phyloP scores from a whole-genome alignment of 495 filamentous ascomycete species.

The Rostrohypoxylon terebratum region DNA sequence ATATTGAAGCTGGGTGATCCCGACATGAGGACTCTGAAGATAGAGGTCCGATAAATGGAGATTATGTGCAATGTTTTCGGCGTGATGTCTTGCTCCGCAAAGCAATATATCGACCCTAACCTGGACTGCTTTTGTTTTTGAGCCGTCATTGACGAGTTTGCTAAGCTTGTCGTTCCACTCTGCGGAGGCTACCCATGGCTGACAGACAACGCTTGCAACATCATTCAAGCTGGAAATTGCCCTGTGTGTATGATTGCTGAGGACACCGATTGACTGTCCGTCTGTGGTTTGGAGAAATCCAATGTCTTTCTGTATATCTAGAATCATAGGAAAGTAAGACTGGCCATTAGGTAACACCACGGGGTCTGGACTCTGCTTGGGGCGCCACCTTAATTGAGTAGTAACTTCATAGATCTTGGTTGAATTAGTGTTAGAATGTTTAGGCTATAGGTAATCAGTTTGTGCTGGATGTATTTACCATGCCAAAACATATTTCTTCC shows the following conservation, averaged over 20 bases:
- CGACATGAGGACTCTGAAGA: not conserved
- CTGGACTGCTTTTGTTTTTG: not conserved
- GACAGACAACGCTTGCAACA: not conserved
- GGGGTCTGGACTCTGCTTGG: not conserved
- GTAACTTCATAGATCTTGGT: not conserved
- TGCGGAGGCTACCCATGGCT: not conserved
- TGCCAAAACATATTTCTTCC: not conserved
- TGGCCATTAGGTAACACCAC: not conserved
- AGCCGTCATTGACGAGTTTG: not conserved
- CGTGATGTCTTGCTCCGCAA: not conserved
- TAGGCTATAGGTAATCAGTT: too few relatives aligned
- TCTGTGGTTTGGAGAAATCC: not conserved
- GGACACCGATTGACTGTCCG: not conserved
- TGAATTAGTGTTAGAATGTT: not conserved
- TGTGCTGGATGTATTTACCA: not conserved
- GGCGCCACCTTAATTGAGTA: not conserved
- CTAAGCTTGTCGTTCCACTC: not conserved
- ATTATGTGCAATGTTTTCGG: not conserved
- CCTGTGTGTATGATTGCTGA: not conserved
- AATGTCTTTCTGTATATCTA: not conserved
- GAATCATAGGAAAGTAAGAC: not conserved
- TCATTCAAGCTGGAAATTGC: not conserved
- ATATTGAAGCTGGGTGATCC: not conserved
- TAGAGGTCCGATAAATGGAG: not conserved
- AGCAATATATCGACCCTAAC: not conserved